Evolutionary conservation across 73 alveolate species (phyloP).

Genomic region (Symbiodinium natans): DNA sequence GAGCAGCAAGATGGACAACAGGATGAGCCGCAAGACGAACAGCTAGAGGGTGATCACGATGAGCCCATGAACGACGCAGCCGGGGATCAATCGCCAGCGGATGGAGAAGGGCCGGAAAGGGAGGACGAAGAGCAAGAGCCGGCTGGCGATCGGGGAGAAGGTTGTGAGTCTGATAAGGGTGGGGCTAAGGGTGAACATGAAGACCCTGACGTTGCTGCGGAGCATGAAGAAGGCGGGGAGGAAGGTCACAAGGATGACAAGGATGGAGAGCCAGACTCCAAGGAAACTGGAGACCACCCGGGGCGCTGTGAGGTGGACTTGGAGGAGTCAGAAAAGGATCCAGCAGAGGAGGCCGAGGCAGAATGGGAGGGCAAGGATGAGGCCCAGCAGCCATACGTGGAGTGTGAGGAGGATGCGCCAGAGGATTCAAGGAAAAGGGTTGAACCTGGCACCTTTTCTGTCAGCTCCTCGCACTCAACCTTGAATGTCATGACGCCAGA

Average conservation of each 20-base stretch:
- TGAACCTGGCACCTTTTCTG: neutral
- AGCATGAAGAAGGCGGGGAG: neutral
- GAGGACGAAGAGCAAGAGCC: neutral
- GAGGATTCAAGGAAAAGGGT: slow-evolving; percentile 29
- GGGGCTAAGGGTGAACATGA: neutral
- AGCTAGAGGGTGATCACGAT: neutral
- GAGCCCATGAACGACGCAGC: neutral
- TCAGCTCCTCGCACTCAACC: slow-evolving; percentile 17
- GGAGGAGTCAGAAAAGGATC: neutral
- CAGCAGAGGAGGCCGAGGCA: neutral
- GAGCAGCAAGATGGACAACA: neutral
- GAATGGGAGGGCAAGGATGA: neutral
- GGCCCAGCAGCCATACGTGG: slow-evolving; percentile 33
- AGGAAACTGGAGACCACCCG: neutral
- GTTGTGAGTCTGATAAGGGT: neutral
- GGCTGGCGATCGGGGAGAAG: neutral
- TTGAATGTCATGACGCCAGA: slow-evolving; percentile 25
- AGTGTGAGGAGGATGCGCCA: slow-evolving; percentile 65
- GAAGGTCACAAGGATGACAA: neutral
- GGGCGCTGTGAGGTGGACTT: slow-evolving; percentile 2
- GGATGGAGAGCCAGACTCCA: neutral
- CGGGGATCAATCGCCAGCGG: neutral
- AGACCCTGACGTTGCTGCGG: neutral
- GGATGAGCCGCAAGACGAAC: neutral
- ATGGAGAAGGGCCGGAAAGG: neutral